Evolutionary conservation across 2,329 filamentous ascomycete species (phyloP).

Genomic region (Calonectria multiphialidica): DNA sequence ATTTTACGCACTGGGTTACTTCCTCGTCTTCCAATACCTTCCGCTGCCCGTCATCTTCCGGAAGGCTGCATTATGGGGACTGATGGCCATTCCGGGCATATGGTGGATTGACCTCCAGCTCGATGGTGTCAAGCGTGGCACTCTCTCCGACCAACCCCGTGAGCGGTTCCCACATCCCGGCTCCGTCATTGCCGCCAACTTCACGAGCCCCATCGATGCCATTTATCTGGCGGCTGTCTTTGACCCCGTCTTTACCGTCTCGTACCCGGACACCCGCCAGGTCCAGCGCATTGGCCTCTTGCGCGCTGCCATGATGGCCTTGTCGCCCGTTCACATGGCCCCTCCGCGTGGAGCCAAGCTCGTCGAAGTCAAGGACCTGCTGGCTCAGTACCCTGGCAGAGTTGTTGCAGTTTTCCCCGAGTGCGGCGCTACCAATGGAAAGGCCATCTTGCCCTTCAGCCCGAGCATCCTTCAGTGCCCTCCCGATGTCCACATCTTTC

Average conservation of each 20-base stretch:
- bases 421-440: slow-evolving; percentile 93
- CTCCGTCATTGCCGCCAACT: slow-evolving; percentile 88
- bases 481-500: slow-evolving; percentile 82
- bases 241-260: slow-evolving; percentile 92
- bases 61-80: slow-evolving; percentile 88
- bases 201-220: slow-evolving; percentile 92
- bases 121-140: slow-evolving; percentile 94
- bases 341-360: slow-evolving; percentile 62
- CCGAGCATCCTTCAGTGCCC: slow-evolving; percentile 79
- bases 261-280: slow-evolving; percentile 79
- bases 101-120: slow-evolving; percentile 99
- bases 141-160: slow-evolving; percentile 78
- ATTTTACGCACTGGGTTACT: slow-evolving; percentile 76
- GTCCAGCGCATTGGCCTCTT: slow-evolving; percentile 84
- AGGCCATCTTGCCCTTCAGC: slow-evolving; percentile 87
- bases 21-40: slow-evolving; percentile 85
- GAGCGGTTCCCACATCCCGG: slow-evolving; percentile 82
- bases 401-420: slow-evolving; percentile 92
- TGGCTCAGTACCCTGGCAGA: slow-evolving; percentile 77
- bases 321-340: slow-evolving; percentile 67
- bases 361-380: slow-evolving; percentile 72
- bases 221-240: slow-evolving; percentile 96
- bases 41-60: slow-evolving; percentile 74
- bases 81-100: slow-evolving; percentile 90
- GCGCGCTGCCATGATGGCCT: slow-evolving; percentile 79